Evolutionary conservation across 306 rosid genomes (phyloP).

Genomic region (Acmispon strigosus): DNA sequence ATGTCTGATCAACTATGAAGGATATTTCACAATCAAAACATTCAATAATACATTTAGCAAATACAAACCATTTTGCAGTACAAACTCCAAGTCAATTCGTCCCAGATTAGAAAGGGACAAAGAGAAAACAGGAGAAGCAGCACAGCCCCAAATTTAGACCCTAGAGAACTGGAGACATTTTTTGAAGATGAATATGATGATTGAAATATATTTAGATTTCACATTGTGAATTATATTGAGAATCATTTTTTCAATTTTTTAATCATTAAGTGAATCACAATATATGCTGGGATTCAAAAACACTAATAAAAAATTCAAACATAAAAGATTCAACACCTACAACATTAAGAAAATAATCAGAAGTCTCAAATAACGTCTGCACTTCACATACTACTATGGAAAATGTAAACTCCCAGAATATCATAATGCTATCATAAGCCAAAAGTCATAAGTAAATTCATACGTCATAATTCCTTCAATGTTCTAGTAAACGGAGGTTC

Average conservation of each 20-base stretch:
- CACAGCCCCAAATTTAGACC: constrained; percentile 6
- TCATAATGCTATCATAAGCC: neutral
- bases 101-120: neutral
- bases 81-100: neutral
- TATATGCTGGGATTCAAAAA: neutral
- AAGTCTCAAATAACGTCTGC: neutral
- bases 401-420: neutral
- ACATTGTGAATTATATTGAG: no score
- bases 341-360: neutral
- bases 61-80: neutral
- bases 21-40: neutral
- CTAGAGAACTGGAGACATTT: neutral
- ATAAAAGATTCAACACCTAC: neutral
- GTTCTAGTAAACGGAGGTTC: neutral
- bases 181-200: neutral
- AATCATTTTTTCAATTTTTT: neutral
- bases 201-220: neutral
- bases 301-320: neutral
- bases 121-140: constrained; percentile 1
- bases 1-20: neutral
- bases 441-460: neutral
- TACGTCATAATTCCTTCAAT: neutral
- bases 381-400: neutral
- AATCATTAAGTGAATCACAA: neutral
- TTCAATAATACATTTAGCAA: neutral